Percentiles rank a stretch among this genome's conserved stretches.
phyloP scores from a whole-genome alignment of 2,329 filamentous ascomycete species.

The Hyphodiscus sp. region DNA sequence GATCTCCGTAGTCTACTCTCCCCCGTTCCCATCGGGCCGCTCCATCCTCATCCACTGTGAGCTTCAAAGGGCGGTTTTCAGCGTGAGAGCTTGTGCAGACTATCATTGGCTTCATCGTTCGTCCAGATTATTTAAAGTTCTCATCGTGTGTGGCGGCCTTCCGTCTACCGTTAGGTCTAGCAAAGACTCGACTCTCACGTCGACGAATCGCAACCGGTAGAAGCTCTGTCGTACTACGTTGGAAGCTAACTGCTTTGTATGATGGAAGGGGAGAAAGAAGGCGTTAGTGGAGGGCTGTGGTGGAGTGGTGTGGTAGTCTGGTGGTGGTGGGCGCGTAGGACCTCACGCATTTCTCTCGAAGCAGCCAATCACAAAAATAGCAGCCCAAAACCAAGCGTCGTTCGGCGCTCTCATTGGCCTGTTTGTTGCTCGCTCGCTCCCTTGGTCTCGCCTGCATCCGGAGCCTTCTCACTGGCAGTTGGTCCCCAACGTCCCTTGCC shows the following conservation, averaged over 20 bases:
- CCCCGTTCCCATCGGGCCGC: conserved; percentile 10
- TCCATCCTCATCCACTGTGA: conserved; percentile 7
- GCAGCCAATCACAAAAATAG: conserved; percentile 15
- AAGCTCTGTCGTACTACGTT: too few relatives aligned
- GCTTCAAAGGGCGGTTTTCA: background rate
- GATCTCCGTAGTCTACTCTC: background rate
- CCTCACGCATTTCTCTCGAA: conserved; percentile 4
- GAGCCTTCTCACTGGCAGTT: conserved; percentile 3
- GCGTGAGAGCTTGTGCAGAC: conserved; percentile 2
- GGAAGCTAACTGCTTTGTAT: too few relatives aligned
- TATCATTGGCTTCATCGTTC: conserved; percentile 10
- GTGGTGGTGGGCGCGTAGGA: conserved; percentile 23
- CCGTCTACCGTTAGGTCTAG: background rate
- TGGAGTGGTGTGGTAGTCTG: too few relatives aligned
- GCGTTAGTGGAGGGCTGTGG: too few relatives aligned
- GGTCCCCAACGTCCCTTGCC: background rate
- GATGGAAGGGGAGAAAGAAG: background rate
- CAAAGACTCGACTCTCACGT: conserved; percentile 3
- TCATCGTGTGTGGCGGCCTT: conserved; percentile 1
- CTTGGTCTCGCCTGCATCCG: background rate
- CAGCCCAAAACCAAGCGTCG: conserved; percentile 6
- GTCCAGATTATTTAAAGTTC: conserved; percentile 4
- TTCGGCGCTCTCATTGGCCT: conserved; percentile 12
- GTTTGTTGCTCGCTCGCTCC: background rate
- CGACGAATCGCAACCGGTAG: conserved; percentile 19